Evolutionary conservation across 495 filamentous ascomycete genomes (phyloP).

Genomic region (Hypoxylon fuscum): DNA sequence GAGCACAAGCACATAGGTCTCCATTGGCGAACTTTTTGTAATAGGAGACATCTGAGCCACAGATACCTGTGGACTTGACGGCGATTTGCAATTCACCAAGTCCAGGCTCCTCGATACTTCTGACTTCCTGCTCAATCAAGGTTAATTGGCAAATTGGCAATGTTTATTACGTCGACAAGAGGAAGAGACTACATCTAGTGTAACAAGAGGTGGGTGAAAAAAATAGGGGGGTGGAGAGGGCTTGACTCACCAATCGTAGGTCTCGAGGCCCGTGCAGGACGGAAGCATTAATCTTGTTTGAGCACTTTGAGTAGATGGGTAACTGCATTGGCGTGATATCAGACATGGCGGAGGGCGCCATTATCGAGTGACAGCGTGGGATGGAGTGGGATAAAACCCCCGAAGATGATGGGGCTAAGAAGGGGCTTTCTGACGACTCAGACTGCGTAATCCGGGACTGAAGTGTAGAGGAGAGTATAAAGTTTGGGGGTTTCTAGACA

Average conservation of each 20-base stretch:
- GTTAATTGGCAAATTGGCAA: conserved; percentile 9
- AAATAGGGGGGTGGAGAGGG: no score
- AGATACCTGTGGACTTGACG: conserved; percentile 79
- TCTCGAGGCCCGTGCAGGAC: conserved; percentile 62
- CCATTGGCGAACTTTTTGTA: conserved; percentile 87
- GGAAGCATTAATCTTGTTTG: conserved; percentile 56
- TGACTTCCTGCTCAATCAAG: conserved; percentile 50
- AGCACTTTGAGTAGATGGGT: conserved; percentile 51
- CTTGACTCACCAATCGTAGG: conserved; percentile 57
- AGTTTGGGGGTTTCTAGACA: conserved; percentile 19
- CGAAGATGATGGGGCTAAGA: conserved; percentile 12
- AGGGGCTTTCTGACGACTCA: conserved; percentile 2
- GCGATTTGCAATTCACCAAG: conserved; percentile 74
- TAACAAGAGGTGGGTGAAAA: conserved; percentile 38
- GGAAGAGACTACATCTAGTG: conserved; percentile 28
- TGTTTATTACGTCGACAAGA: not conserved
- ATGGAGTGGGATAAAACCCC: conserved; percentile 35
- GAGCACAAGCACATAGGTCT: conserved; percentile 76
- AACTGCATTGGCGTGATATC: conserved; percentile 56
- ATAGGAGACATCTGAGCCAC: conserved; percentile 86
- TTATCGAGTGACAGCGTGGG: conserved; percentile 43
- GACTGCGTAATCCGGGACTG: conserved; percentile 13
- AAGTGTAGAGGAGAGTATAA: conserved; percentile 23
- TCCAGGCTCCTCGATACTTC: conserved; percentile 56
- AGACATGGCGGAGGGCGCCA: conserved; percentile 57